Evolutionary conservation across 306 rosid species (phyloP).

Genomic region (Trichosanthes cucumerina): DNA sequence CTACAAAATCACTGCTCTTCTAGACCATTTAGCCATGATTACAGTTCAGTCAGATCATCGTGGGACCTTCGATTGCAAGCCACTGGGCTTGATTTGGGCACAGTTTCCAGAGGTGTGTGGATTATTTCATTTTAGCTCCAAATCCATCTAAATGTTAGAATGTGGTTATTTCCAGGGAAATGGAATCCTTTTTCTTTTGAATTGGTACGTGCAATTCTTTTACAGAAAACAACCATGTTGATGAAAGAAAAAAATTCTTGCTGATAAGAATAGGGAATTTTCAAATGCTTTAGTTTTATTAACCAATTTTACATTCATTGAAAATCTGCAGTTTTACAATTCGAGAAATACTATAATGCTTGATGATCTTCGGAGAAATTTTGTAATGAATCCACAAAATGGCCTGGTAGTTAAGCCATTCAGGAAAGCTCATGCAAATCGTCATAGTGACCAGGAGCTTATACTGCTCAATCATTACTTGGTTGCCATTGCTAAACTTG

Average conservation of each 20-base stretch:
- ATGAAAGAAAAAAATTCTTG: background rate
- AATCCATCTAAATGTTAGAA: conserved; percentile 3
- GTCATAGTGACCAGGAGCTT: conserved; percentile 75
- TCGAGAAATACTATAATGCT: conserved; percentile 80
- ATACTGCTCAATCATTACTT: conserved; percentile 79
- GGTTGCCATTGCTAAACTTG: conserved; percentile 85
- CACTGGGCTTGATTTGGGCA: conserved; percentile 95
- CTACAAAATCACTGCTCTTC: conserved; percentile 86
- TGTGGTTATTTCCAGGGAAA: background rate
- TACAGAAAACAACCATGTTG: background rate
- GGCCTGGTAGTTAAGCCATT: conserved; percentile 87
- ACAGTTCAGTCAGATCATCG: conserved; percentile 74
- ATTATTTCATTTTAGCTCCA: background rate
- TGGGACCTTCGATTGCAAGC: conserved; percentile 93
- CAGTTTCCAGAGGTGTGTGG: conserved; percentile 70
- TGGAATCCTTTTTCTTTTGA: background rate
- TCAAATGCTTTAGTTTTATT: conserved; percentile 5
- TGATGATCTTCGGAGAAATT: conserved; percentile 86
- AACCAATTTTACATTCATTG: conserved; percentile 12
- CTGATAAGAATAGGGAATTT: background rate
- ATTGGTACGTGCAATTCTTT: background rate
- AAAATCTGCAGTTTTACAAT: conserved; percentile 57
- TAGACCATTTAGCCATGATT: conserved; percentile 90
- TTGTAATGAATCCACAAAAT: conserved; percentile 95
- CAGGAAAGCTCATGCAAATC: conserved; percentile 91